Percentiles rank a stretch among this genome's conserved stretches.
phyloP scores from a whole-genome alignment of 805 yeast species.

The Tetrapisispora iriomotensis region DNA sequence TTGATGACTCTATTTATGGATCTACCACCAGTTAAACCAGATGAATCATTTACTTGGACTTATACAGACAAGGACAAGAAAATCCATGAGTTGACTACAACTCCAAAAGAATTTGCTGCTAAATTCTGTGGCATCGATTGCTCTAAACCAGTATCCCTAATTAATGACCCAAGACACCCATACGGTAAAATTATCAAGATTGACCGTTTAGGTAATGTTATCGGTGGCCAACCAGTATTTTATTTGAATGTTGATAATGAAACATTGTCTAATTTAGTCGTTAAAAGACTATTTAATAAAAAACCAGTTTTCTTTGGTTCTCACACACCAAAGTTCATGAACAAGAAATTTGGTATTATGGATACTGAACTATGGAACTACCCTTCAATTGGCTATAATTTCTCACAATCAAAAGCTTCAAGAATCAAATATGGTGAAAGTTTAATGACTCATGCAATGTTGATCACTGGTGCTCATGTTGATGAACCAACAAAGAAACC shows the following conservation, averaged over 20 bases:
- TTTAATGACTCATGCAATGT: conserved; percentile 87
- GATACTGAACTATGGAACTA: conserved; percentile 64
- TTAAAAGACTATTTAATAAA: conserved; percentile 57
- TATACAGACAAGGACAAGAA: conserved; percentile 60
- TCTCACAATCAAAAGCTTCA: conserved; percentile 50
- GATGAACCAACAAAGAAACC: conserved; percentile 49
- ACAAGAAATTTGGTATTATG: conserved; percentile 56
- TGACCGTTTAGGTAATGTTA: conserved; percentile 65
- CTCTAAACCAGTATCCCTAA: conserved; percentile 48
- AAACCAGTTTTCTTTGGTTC: conserved; percentile 84
- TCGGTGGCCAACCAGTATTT: conserved; percentile 57
- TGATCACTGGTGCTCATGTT: conserved; percentile 69
- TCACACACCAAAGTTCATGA: conserved; percentile 74
- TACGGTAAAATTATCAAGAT: conserved; percentile 56
- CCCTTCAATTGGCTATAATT: conserved; percentile 44
- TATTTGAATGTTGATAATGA: conserved; percentile 62
- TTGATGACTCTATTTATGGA: conserved; percentile 63
- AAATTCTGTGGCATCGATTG: conserved; percentile 46
- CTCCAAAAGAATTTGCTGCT: conserved; percentile 57
- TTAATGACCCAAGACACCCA: conserved; percentile 75
- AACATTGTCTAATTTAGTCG: conserved; percentile 48
- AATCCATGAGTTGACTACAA: conserved; percentile 38
- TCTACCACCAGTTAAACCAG: conserved; percentile 63
- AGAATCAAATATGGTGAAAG: conserved; percentile 63
- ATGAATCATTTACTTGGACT: conserved; percentile 63